Evolutionary conservation across 176 grass and related monocot genomes (phyloP).

Genomic region (Alloteropsis semialata): DNA sequence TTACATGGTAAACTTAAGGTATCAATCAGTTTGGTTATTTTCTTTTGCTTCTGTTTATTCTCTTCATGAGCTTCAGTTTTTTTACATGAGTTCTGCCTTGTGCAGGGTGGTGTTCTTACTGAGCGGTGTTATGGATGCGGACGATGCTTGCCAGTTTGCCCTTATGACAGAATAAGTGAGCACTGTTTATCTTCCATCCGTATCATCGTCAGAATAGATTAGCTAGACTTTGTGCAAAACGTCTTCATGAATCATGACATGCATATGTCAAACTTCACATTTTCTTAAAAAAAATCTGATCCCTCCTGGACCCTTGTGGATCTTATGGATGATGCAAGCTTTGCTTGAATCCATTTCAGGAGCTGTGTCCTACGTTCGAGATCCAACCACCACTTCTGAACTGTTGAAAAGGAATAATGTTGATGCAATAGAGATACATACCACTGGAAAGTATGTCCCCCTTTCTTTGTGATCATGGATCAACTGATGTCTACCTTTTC

Average conservation of each 20-base stretch:
- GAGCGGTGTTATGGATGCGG: conserved; percentile 89
- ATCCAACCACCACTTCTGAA: conserved; percentile 63
- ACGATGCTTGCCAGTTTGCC: conserved; percentile 77
- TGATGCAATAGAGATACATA: conserved; percentile 95
- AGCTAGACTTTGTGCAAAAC: not conserved
- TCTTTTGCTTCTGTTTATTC: not conserved
- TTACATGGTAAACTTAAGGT: conserved; percentile 59
- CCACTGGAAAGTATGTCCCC: conserved; percentile 61
- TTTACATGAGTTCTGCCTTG: conserved; percentile 10
- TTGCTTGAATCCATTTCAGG: conserved; percentile 68
- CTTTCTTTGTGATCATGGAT: not conserved
- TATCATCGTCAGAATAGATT: not conserved
- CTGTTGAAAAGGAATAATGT: conserved; percentile 78
- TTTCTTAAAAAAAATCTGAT: conserved; percentile 19
- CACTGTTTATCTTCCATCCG: not conserved
- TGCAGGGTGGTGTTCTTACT: conserved; percentile 74
- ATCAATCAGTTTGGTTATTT: conserved; percentile 8
- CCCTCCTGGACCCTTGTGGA: conserved; percentile 19
- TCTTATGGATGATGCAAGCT: conserved; percentile 40
- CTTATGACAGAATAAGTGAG: conserved; percentile 94
- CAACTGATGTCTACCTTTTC: not conserved
- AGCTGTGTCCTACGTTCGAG: conserved; percentile 69
- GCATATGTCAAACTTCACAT: not conserved
- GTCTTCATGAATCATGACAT: not conserved
- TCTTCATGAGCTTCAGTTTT: not conserved